These are phyloP conservation scores for Pseudogymnoascus sp. DNA, from an alignment of 2,329 filamentous ascomycete species.

Conservation along the genomic window DNA sequence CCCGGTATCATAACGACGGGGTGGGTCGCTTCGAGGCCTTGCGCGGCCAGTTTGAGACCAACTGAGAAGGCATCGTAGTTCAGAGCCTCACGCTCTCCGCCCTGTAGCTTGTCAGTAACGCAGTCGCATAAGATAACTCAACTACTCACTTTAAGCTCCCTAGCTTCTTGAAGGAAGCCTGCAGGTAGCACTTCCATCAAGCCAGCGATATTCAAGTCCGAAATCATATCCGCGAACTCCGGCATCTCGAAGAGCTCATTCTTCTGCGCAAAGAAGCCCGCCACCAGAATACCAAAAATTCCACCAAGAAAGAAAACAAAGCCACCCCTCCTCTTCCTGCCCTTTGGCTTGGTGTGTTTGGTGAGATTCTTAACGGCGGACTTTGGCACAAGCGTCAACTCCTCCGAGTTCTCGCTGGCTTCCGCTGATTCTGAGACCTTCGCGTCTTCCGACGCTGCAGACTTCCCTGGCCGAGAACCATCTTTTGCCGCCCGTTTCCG, in stretches of 20 bases:
- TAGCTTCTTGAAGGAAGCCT: conserved; percentile 76
- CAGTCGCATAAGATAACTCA: conserved; percentile 12
- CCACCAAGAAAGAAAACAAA: conserved; percentile 84
- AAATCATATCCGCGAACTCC: conserved; percentile 55
- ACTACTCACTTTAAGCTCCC: conserved; percentile 63
- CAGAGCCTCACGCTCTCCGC: conserved; percentile 78
- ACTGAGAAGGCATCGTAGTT: conserved; percentile 92
- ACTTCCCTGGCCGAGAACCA: background rate
- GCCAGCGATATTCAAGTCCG: conserved; percentile 70
- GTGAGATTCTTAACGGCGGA: conserved; percentile 32
- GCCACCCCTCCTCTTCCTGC: conserved; percentile 65
- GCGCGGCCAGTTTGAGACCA: conserved; percentile 69
- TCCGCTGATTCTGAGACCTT: conserved; percentile 11
- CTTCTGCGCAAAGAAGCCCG: conserved; percentile 80
- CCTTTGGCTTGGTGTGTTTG: conserved; percentile 31
- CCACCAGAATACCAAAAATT: conserved; percentile 80
- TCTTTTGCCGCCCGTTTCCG: background rate
- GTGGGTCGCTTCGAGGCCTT: conserved; percentile 75
- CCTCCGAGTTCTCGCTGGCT: conserved; percentile 27
- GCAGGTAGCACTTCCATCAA: conserved; percentile 82
- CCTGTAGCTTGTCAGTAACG: conserved; percentile 38
- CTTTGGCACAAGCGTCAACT: conserved; percentile 43
- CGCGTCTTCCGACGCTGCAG: background rate
- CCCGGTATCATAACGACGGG: conserved; percentile 96
- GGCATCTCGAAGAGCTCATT: conserved; percentile 83